A percentile compares a stretch with the other conserved stretches of the same genome.
phyloP scores from a whole-genome alignment of 768 basidiomycete species.

The Leccinellum luteum region DNA sequence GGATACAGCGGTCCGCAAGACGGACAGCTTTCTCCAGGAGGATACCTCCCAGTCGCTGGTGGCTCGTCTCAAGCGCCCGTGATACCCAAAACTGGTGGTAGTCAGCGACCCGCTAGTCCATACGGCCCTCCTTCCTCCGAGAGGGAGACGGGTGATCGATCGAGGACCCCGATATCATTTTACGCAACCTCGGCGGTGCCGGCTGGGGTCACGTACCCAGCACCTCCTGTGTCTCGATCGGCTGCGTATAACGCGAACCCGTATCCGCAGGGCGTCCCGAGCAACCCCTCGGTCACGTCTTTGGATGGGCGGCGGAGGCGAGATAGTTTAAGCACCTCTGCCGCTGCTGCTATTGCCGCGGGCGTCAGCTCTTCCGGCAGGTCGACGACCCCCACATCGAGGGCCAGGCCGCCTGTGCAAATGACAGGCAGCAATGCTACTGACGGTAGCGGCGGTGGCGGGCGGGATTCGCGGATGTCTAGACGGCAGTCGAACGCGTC shows the following conservation, averaged over 20 bases:
- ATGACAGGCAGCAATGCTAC: conserved; percentile 9
- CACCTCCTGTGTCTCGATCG: conserved; percentile 28
- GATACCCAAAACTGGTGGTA: conserved; percentile 16
- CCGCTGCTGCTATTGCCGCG: conserved; percentile 5
- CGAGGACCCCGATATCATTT: conserved; percentile 22
- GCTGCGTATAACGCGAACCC: conserved; percentile 7
- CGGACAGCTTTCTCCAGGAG: conserved; percentile 12
- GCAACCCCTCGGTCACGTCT: conserved; percentile 20
- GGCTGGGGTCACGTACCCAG: conserved; percentile 24
- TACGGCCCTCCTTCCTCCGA: conserved; percentile 18
- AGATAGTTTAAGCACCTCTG: conserved; percentile 20
- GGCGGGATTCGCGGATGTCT: conserved; percentile 7
- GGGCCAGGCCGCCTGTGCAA: conserved; percentile 10
- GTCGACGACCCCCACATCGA: conserved; percentile 14
- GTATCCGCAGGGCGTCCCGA: conserved; percentile 1
- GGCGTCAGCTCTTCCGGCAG: not conserved
- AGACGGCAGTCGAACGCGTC: conserved; percentile 28
- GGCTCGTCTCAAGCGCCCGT: conserved; percentile 20
- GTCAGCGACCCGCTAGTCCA: conserved; percentile 11
- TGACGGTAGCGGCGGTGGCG: conserved; percentile 1
- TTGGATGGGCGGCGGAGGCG: conserved; percentile 26
- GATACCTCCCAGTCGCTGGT: conserved; percentile 6
- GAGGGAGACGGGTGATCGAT: conserved; percentile 12
- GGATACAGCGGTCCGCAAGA: conserved; percentile 9
- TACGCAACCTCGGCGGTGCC: conserved; percentile 29